Evolutionary conservation across 345 rosid species (phyloP), one percentile per base, ranked within the genome.

Genomic region (Pistacia integerrima): DNA sequence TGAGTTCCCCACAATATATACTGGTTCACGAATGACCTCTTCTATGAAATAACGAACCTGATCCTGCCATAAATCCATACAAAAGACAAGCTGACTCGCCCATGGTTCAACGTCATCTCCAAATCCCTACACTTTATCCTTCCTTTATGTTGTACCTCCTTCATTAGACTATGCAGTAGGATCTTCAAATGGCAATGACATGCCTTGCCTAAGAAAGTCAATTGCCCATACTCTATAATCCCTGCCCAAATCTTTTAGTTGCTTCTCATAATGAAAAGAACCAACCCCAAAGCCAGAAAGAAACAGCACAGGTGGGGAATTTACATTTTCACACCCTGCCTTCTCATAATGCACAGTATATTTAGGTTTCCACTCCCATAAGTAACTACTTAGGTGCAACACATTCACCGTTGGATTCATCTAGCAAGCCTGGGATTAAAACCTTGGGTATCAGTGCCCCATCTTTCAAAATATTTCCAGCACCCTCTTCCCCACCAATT

Each of bases 221-320:
- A 92, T 84, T 8, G 99, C 97, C 96, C 94, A 96, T n/a, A 92
- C 99, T 84, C 98, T 78, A 77, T 82, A 90, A 70, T 93, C 97
- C 69, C 92, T 89, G 9, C 98, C 99, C 44, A 96, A 85, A 87
- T 92, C 98, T 79, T 81, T 88, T 67, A 96, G 84, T 77, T 96
- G 98, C 88, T 92, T 96, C 85, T 92, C 94, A 41, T 89, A 93
- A 80, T 96, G 99, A 81, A 96, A 95, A 9, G 97, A 88, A 85
- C 99, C 97, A 69, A 93, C 97, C 64, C 99, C 97, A 78, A 95
- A 96, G 73, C 99, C 97, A 46, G 99, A 98, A 82, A 96, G 98
- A 78, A 93, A 90, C 76, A 96, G 82, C 63, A 96, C 82, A 0
- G 93, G 80, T 10, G 98, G 97, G 70, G 94, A 91, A 55, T 84